Conservation (phyloP, 345 rosid genomes). For the Crucihimalaya himalaica region DNA sequence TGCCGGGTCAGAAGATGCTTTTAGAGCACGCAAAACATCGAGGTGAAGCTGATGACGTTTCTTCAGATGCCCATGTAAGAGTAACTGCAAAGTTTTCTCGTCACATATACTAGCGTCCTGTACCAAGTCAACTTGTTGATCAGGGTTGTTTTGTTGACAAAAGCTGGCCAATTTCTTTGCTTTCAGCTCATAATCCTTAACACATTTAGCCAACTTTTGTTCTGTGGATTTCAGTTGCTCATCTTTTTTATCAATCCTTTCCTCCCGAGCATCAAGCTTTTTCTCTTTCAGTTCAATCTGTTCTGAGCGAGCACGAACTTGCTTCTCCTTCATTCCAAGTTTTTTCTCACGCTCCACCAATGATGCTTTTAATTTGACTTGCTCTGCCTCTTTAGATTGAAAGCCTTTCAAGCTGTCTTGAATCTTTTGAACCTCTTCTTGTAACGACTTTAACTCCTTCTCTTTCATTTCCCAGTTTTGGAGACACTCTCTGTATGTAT, state of each 20-base stretch:
- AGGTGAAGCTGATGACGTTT: slow-evolving; percentile 37
- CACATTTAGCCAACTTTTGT: slow-evolving; percentile 16
- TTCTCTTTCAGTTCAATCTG: slow-evolving; percentile 38
- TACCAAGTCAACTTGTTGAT: slow-evolving; percentile 23
- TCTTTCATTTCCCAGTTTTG: slow-evolving; percentile 29
- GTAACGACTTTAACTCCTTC: slow-evolving; percentile 31
- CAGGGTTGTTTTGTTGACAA: slow-evolving; percentile 24
- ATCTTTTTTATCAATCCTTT: slow-evolving; percentile 20
- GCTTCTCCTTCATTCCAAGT: slow-evolving; percentile 39
- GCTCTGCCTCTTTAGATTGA: slow-evolving; percentile 33
- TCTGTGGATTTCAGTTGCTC: slow-evolving; percentile 14
- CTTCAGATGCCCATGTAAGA: slow-evolving; percentile 49
- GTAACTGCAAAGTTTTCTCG: slow-evolving; percentile 51
- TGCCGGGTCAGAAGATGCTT: slow-evolving; percentile 51
- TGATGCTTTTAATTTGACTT: slow-evolving; percentile 28
- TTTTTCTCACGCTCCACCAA: slow-evolving; percentile 18
- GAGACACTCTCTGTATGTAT: background rate
- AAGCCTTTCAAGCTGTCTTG: slow-evolving; percentile 28
- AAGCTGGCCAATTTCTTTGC: slow-evolving; percentile 17
- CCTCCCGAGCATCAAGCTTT: slow-evolving; percentile 20
- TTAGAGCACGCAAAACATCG: slow-evolving; percentile 35
- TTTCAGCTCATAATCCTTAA: slow-evolving; percentile 28
- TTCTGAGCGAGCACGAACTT: slow-evolving; percentile 19
- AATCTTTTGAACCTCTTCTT: slow-evolving; percentile 25
- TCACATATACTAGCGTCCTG: slow-evolving; percentile 15